phyloP scores from a whole-genome alignment of 2,329 filamentous ascomycete genomes.

The Fusarium floridanum region DNA sequence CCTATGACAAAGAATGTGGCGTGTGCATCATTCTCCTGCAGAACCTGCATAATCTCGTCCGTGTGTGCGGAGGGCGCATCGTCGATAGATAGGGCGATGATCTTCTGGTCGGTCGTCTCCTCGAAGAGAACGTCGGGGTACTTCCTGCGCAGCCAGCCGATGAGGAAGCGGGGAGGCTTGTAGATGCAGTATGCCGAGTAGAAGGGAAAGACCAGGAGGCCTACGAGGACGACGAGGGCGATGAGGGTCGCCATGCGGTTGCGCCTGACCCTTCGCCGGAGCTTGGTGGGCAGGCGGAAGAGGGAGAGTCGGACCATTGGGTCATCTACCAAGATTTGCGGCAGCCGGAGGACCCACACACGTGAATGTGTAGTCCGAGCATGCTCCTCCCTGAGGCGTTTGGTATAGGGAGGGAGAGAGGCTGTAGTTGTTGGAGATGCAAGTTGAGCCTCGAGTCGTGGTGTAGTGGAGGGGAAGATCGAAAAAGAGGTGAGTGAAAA shows the following conservation, averaged over 20 bases:
- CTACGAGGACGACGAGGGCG: slow-evolving; percentile 53
- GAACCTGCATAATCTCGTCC: slow-evolving; percentile 73
- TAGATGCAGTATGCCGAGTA: slow-evolving; percentile 77
- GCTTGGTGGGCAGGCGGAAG: slow-evolving; percentile 67
- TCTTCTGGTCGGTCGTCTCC: slow-evolving; percentile 67
- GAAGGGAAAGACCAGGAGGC: slow-evolving; percentile 55
- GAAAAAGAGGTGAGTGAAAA: slow-evolving; percentile 15
- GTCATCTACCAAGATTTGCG: slow-evolving; percentile 32
- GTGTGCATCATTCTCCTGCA: slow-evolving; percentile 74
- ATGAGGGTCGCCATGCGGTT: slow-evolving; percentile 69
- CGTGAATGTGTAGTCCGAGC: slow-evolving; percentile 36
- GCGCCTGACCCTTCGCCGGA: slow-evolving; percentile 69
- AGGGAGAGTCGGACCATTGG: slow-evolving; percentile 59
- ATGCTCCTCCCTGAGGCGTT: slow-evolving; percentile 38
- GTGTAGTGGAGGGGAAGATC: slow-evolving; percentile 20
- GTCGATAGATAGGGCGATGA: slow-evolving; percentile 88
- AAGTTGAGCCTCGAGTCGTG: slow-evolving; percentile 6
- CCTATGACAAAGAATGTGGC: slow-evolving; percentile 95
- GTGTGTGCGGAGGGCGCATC: slow-evolving; percentile 85
- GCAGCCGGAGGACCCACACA: slow-evolving; percentile 40
- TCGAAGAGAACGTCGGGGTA: slow-evolving; percentile 88
- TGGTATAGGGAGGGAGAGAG: slow-evolving; percentile 4
- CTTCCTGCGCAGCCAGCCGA: slow-evolving; percentile 75
- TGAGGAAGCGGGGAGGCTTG: slow-evolving; percentile 80
- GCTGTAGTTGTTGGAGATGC: slow-evolving; percentile 20